Percentiles rank a stretch among this genome's conserved stretches.
phyloP scores from a whole-genome alignment of 1,139 yeast genomes.

The Blastobotrys raffinosifermentans region DNA sequence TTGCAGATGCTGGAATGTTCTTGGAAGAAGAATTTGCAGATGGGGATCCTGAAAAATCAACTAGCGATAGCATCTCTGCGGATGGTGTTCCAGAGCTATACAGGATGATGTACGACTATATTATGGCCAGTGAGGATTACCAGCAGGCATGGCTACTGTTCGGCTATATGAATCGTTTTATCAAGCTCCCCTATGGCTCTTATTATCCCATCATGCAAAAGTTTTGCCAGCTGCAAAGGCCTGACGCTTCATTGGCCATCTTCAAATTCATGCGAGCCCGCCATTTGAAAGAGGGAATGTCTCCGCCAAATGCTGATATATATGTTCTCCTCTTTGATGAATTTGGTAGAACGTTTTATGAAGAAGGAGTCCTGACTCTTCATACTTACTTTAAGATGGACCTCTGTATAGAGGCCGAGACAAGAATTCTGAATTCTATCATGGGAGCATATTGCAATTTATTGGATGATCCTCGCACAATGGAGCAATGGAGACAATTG shows the following conservation, averaged over 20 bases:
- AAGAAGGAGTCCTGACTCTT: slow-evolving; percentile 62
- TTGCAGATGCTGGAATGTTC: slow-evolving; percentile 55
- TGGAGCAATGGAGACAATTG: slow-evolving; percentile 58
- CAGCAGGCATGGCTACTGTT: slow-evolving; percentile 62
- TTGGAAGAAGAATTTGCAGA: slow-evolving; percentile 50
- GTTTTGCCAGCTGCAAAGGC: slow-evolving; percentile 52
- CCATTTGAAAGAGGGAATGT: slow-evolving; percentile 51
- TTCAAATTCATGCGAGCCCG: slow-evolving; percentile 58
- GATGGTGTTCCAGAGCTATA: slow-evolving; percentile 36
- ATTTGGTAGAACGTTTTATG: slow-evolving; percentile 55
- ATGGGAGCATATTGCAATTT: slow-evolving; percentile 62
- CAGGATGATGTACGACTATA: slow-evolving; percentile 43
- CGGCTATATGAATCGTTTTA: slow-evolving; percentile 52
- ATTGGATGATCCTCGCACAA: slow-evolving; percentile 54
- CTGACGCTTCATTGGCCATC: slow-evolving; percentile 59
- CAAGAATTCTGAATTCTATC: slow-evolving; percentile 53
- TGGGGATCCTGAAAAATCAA: slow-evolving; percentile 41
- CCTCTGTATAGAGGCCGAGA: slow-evolving; percentile 50
- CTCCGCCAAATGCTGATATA: slow-evolving; percentile 63
- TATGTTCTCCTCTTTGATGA: slow-evolving; percentile 55
- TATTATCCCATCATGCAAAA: slow-evolving; percentile 57
- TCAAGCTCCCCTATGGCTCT: slow-evolving; percentile 53
- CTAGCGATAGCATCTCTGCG: slow-evolving; percentile 26
- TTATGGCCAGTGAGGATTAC: slow-evolving; percentile 36
- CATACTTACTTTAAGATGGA: slow-evolving; percentile 68